Conservation (phyloP, 108 stramenopile genomes). For the Chaetoceros muelleri region DNA sequence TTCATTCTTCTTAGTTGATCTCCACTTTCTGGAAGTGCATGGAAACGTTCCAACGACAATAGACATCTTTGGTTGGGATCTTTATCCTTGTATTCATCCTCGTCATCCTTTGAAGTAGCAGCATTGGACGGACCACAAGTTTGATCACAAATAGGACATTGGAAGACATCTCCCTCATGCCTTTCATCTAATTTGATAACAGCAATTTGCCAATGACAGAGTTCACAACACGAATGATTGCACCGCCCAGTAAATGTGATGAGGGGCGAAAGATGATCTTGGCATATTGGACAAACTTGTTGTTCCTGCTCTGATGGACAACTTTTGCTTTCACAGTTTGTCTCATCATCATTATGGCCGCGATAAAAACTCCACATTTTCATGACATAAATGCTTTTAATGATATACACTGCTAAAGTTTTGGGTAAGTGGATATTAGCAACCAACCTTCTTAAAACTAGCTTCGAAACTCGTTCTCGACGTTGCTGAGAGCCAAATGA, state of each 20-base stretch:
- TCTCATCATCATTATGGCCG: not conserved
- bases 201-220: constrained; percentile 54
- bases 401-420: too few species aligned
- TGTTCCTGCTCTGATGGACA: not conserved
- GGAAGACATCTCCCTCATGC: constrained; percentile 26
- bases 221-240: constrained; percentile 42
- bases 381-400: too few species aligned
- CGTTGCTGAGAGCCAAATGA: too few species aligned
- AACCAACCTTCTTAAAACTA: too few species aligned
- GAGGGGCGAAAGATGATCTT: not conserved
- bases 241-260: constrained; percentile 31
- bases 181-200: constrained; percentile 27
- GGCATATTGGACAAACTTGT: constrained; percentile 10
- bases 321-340: not conserved
- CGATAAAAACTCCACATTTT: too few species aligned
- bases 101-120: constrained; percentile 9
- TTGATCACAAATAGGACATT: constrained; percentile 31
- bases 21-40: constrained; percentile 33
- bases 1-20: constrained; percentile 6
- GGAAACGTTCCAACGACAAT: constrained; percentile 31
- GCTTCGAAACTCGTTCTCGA: too few species aligned
- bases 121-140: constrained; percentile 1
- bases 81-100: constrained; percentile 1
- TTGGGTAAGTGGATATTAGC: too few species aligned
- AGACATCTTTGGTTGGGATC: constrained; percentile 13